A percentile compares a stretch with the other conserved stretches of the same genome.
Conservation (phyloP, 2,329 filamentous ascomycete species). For the Penicillium sp. region DNA sequence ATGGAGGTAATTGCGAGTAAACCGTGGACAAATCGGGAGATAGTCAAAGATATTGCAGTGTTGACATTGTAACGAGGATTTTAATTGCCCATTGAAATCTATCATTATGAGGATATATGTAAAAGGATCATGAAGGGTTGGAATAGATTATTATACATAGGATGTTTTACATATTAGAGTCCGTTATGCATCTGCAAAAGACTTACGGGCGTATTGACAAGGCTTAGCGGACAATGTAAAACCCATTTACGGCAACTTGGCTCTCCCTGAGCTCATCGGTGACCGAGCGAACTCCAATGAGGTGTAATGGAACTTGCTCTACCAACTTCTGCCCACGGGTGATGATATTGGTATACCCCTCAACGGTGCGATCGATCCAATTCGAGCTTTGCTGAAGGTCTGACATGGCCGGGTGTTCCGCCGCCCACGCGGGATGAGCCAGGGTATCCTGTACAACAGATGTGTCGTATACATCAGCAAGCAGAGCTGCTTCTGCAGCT, state of each 20-base stretch:
- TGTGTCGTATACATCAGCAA: conserved; percentile 41
- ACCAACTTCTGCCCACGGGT: conserved; percentile 54
- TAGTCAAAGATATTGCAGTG: no score
- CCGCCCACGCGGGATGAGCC: conserved; percentile 39
- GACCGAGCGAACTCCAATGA: conserved; percentile 55
- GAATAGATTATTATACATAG: neutral
- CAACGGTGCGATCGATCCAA: conserved; percentile 44
- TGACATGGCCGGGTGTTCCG: conserved; percentile 20
- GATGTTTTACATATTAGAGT: neutral
- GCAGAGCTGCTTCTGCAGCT: conserved; percentile 34
- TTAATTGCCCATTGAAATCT: no score
- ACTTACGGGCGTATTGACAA: neutral
- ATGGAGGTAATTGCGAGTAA: neutral
- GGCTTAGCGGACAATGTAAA: conserved; percentile 35
- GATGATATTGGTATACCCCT: conserved; percentile 50
- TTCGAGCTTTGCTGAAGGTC: conserved; percentile 30
- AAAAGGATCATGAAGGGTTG: no score
- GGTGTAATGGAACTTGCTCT: conserved; percentile 59
- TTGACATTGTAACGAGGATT: neutral
- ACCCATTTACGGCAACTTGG: conserved; percentile 35
- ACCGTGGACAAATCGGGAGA: neutral
- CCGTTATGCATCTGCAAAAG: neutral
- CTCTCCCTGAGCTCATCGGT: conserved; percentile 48
- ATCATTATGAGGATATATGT: no score
- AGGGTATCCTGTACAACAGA: conserved; percentile 37